Conservation (phyloP, 768 basidiomycete genomes). For the Russula olivacea region DNA sequence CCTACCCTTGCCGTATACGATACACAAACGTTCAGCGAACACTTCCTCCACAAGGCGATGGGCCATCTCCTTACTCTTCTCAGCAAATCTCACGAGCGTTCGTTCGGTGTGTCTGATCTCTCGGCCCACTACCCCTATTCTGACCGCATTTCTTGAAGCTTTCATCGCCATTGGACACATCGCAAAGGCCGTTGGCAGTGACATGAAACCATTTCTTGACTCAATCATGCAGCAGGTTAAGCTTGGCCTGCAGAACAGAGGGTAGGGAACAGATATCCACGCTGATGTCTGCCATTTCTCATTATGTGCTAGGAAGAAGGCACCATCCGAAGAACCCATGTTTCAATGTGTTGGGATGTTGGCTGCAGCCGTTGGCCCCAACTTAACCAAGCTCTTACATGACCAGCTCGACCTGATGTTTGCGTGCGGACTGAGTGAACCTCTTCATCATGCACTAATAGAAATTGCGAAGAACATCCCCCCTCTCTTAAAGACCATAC, state of each 20-base stretch:
- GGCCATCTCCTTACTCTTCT: slow-evolving; percentile 81
- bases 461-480: slow-evolving; percentile 84
- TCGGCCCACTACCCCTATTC: not conserved
- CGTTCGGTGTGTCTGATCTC: slow-evolving; percentile 56
- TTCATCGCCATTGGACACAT: slow-evolving; percentile 97
- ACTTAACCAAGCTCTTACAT: slow-evolving; percentile 90
- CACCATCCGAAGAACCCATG: slow-evolving; percentile 88
- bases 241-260: slow-evolving; percentile 77
- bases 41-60: slow-evolving; percentile 93
- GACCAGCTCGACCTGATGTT: slow-evolving; percentile 98
- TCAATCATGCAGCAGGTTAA: slow-evolving; percentile 87
- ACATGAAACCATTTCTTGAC: slow-evolving; percentile 95
- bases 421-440: slow-evolving; percentile 85
- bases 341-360: slow-evolving; percentile 98
- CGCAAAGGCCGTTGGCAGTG: slow-evolving; percentile 82
- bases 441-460: slow-evolving; percentile 75
- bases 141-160: slow-evolving; percentile 41
- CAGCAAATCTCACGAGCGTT: slow-evolving; percentile 82
- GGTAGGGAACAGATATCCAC: slow-evolving; percentile 45
- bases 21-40: slow-evolving; percentile 83
- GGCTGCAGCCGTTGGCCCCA: slow-evolving; percentile 90
- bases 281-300: not conserved
- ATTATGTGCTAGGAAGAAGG: slow-evolving; percentile 67
- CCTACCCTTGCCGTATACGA: slow-evolving; percentile 94
- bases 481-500: slow-evolving; percentile 85